phyloP scores from a whole-genome alignment of 2,329 filamentous ascomycete genomes.

The Claviceps spartinae region DNA sequence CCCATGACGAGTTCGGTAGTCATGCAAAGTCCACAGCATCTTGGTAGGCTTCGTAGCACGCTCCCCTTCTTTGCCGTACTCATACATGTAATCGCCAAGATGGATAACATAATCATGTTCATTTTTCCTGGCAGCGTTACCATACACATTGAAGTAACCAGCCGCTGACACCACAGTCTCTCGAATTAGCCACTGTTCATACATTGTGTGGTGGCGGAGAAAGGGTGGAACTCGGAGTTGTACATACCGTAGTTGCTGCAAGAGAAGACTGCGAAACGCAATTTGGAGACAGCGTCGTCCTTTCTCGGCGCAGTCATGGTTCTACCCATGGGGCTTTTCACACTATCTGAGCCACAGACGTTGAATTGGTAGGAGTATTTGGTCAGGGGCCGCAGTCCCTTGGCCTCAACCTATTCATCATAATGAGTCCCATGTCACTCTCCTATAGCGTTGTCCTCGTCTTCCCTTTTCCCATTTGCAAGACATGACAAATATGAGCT shows the following conservation, averaged over 20 bases:
- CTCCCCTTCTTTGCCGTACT: constrained; percentile 26
- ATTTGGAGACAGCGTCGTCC: constrained; percentile 39
- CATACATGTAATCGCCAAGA: constrained; percentile 52
- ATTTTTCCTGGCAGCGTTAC: constrained; percentile 45
- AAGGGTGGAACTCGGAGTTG: neutral
- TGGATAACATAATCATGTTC: constrained; percentile 47
- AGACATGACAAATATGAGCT: neutral
- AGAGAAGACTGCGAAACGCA: constrained; percentile 56
- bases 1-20: constrained; percentile 29
- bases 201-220: neutral
- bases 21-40: constrained; percentile 23
- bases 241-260: constrained; percentile 53
- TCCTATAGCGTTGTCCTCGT: too few species aligned
- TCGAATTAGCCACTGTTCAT: neutral
- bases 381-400: constrained; percentile 46
- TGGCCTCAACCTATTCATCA: constrained; percentile 44
- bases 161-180: constrained; percentile 5
- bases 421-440: neutral
- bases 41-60: constrained; percentile 15
- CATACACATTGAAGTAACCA: constrained; percentile 48
- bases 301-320: constrained; percentile 55
- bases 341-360: constrained; percentile 47
- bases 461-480: too few species aligned
- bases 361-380: constrained; percentile 58
- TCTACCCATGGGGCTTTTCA: constrained; percentile 45